Evolutionary conservation across 768 basidiomycete genomes (phyloP).

Genomic region (Tephrocybe sp.): DNA sequence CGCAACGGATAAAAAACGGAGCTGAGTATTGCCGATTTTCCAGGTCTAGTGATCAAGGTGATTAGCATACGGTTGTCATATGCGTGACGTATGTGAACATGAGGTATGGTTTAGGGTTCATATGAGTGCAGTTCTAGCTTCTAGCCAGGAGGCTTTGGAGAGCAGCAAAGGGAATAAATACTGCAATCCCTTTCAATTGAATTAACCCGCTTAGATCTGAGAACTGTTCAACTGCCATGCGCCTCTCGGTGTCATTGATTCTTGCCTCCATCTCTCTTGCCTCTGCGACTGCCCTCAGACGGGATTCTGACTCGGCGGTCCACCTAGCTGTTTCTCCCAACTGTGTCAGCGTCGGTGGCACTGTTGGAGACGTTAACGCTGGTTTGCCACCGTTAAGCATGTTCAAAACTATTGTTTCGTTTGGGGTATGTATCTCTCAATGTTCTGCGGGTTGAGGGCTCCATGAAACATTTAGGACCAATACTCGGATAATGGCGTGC

Average conservation of each 20-base stretch:
- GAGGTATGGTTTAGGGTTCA: not conserved
- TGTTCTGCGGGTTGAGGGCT: conserved; percentile 7
- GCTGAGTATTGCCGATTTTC: conserved; percentile 13
- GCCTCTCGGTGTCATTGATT: conserved; percentile 11
- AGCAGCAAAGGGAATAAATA: conserved; percentile 13
- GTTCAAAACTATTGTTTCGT: conserved; percentile 48
- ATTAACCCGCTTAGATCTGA: not conserved
- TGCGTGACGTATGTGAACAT: not conserved
- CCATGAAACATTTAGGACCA: conserved; percentile 33
- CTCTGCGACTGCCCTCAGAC: conserved; percentile 17
- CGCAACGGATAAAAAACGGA: conserved; percentile 22
- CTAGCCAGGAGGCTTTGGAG: not conserved
- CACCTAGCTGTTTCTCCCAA: conserved; percentile 42
- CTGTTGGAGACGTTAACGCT: conserved; percentile 40
- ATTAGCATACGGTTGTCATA: not conserved
- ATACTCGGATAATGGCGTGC: conserved; percentile 35
- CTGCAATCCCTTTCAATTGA: not conserved
- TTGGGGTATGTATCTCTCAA: conserved; percentile 35
- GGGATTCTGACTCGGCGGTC: conserved; percentile 12
- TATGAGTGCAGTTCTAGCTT: too few species aligned
- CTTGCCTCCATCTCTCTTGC: conserved; percentile 19
- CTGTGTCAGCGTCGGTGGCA: conserved; percentile 39
- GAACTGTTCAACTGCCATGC: conserved; percentile 9
- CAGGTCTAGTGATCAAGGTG: conserved; percentile 6
- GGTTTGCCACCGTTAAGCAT: conserved; percentile 32